Percentiles rank a stretch among this genome's conserved stretches.
Evolutionary conservation across 371 early-diverging fungal genomes (phyloP).

Genomic region (Mortierella sp.): DNA sequence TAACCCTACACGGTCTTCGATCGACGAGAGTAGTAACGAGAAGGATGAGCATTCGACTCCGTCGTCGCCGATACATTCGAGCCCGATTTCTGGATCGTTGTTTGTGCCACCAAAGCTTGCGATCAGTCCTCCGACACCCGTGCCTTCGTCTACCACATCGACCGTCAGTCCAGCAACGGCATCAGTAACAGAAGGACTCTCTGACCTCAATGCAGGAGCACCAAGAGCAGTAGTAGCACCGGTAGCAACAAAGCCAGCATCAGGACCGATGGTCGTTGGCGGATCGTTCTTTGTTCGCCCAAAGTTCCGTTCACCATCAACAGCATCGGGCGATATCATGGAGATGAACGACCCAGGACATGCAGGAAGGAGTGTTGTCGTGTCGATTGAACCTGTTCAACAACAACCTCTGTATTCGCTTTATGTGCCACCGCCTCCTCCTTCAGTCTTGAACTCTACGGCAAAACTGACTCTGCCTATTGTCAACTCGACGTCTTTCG

Average conservation of each 20-base stretch:
- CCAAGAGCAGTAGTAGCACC: neutral
- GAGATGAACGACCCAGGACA: slow-evolving; percentile 53
- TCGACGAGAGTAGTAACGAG: slow-evolving; percentile 15
- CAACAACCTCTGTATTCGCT: slow-evolving; percentile 46
- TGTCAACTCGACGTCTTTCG: neutral
- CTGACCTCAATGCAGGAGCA: neutral
- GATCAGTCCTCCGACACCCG: slow-evolving; percentile 16
- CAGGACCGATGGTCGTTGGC: slow-evolving; percentile 25
- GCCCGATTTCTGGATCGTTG: slow-evolving; percentile 33
- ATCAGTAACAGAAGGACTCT: neutral
- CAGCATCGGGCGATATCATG: slow-evolving; percentile 49
- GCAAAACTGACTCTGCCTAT: neutral
- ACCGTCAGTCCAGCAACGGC: neutral
- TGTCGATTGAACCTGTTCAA: slow-evolving; percentile 48
- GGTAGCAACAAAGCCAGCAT: neutral
- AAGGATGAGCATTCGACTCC: neutral
- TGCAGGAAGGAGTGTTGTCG: slow-evolving; percentile 27
- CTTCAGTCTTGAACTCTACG: slow-evolving; percentile 6
- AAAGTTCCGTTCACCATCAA: slow-evolving; percentile 31
- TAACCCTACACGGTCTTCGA: neutral
- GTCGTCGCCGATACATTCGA: neutral
- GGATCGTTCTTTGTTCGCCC: slow-evolving; percentile 44
- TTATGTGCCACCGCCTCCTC: slow-evolving; percentile 32
- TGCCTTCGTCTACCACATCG: no score
- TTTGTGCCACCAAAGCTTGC: slow-evolving; percentile 33